Evolutionary conservation across 2,329 filamentous ascomycete species (phyloP).

Genomic region (Sporothrix pseudoabietina): DNA sequence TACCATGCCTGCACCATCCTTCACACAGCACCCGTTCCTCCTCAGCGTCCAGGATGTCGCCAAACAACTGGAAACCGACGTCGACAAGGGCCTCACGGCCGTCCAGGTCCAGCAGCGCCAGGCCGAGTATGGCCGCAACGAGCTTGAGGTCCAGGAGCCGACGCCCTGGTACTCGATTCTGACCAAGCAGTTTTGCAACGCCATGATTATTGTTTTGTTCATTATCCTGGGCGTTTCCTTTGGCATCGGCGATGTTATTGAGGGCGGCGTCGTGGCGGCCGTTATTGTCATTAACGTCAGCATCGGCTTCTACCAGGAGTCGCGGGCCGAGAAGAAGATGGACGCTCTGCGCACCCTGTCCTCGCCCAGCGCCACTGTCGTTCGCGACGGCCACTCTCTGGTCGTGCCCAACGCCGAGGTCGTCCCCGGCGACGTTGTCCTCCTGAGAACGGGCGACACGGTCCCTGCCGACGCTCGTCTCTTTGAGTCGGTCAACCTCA

Average conservation of each 20-base stretch:
- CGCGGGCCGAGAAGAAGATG: conserved; percentile 67
- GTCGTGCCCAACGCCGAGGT: conserved; percentile 63
- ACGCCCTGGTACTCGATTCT: conserved; percentile 73
- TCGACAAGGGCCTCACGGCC: conserved; percentile 67
- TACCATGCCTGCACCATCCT: conserved; percentile 36
- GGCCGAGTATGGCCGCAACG: conserved; percentile 65
- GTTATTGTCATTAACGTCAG: conserved; percentile 63
- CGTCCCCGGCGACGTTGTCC: conserved; percentile 71
- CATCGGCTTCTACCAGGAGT: conserved; percentile 68
- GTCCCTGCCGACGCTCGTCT: conserved; percentile 72
- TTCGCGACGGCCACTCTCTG: conserved; percentile 60
- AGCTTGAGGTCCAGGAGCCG: conserved; percentile 67
- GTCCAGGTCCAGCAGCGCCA: conserved; percentile 61
- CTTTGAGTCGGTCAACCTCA: conserved; percentile 74
- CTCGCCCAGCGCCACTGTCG: conserved; percentile 63
- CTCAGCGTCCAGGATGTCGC: conserved; percentile 65
- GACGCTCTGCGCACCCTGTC: conserved; percentile 63
- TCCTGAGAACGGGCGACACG: conserved; percentile 71
- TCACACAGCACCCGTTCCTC: conserved; percentile 61
- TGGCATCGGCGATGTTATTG: conserved; percentile 56
- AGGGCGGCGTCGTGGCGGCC: conserved; percentile 42
- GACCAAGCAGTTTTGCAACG: conserved; percentile 72
- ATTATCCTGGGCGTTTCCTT: conserved; percentile 76
- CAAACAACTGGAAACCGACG: conserved; percentile 61
- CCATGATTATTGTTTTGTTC: conserved; percentile 70